phyloP scores from a whole-genome alignment of 1,284 basidiomycete species.

The Leucoagaricus sp. region DNA sequence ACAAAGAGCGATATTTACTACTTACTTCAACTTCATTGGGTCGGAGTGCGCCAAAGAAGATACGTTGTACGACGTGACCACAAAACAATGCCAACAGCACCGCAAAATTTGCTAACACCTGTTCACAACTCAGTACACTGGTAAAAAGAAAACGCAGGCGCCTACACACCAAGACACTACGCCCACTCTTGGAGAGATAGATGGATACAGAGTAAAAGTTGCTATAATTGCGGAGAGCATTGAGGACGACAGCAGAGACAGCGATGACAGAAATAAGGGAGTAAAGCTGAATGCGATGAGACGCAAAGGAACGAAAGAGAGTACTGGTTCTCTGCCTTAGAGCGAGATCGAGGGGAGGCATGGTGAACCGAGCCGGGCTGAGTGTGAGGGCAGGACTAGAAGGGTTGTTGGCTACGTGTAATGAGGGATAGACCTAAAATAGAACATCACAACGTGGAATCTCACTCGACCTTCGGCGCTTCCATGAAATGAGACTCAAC shows the following conservation, averaged over 20 bases:
- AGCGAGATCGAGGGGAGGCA: conserved; percentile 11
- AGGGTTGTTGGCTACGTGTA: too few relatives aligned
- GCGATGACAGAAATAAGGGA: conserved; percentile 68
- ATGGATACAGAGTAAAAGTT: conserved; percentile 96
- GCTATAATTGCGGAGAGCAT: conserved; percentile 81
- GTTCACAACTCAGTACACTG: conserved; percentile 7
- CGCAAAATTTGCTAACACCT: conserved; percentile 95
- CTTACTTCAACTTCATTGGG: conserved; percentile 90
- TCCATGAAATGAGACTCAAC: too few relatives aligned
- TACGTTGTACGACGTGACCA: conserved; percentile 78
- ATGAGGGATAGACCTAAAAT: too few relatives aligned
- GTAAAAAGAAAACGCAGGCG: background rate
- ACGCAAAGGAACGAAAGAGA: conserved; percentile 50
- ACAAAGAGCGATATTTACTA: conserved; percentile 12
- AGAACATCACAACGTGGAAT: too few relatives aligned
- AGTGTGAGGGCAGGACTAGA: background rate
- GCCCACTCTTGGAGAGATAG: conserved; percentile 89
- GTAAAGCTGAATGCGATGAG: conserved; percentile 73
- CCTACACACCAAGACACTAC: conserved; percentile 84
- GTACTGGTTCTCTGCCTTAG: conserved; percentile 35
- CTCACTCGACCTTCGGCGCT: too few relatives aligned
- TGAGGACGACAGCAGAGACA: conserved; percentile 70
- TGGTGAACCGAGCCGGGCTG: background rate
- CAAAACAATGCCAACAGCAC: conserved; percentile 76
- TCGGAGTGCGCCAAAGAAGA: conserved; percentile 92